Evolutionary conservation across 345 rosid genomes (phyloP).

Genomic region (Barbarea vulgaris): DNA sequence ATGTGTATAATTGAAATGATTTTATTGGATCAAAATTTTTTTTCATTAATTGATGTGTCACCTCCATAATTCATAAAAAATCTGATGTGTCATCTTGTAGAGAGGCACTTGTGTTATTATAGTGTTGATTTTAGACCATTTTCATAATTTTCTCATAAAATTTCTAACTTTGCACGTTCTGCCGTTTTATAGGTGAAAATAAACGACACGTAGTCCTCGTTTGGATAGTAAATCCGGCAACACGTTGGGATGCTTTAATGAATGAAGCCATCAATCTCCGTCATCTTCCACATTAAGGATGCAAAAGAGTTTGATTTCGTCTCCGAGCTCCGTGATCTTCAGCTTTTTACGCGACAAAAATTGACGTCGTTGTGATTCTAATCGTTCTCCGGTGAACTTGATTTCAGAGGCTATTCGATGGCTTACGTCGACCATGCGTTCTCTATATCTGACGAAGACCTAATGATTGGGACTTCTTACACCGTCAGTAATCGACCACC

Average conservation of each 20-base stretch:
- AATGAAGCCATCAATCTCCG: background rate
- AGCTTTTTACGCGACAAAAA: conserved; percentile 13
- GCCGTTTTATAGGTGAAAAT: background rate
- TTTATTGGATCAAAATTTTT: too few relatives aligned
- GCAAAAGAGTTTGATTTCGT: conserved; percentile 30
- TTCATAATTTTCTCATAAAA: background rate
- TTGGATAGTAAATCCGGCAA: conserved; percentile 7
- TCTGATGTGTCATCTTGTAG: too few relatives aligned
- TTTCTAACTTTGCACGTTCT: background rate
- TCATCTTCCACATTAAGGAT: conserved; percentile 27
- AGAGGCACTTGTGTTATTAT: too few relatives aligned
- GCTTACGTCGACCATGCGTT: conserved; percentile 98
- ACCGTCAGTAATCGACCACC: conserved; percentile 80
- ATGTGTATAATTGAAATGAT: too few relatives aligned
- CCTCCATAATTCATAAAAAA: too few relatives aligned
- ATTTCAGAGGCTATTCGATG: conserved; percentile 47
- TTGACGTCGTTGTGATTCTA: background rate
- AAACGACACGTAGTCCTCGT: conserved; percentile 23
- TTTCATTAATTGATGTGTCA: too few relatives aligned
- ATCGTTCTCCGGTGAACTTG: conserved; percentile 25
- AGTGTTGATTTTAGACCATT: too few relatives aligned
- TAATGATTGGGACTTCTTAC: conserved; percentile 76
- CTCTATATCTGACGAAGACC: conserved; percentile 94
- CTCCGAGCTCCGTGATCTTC: conserved; percentile 29
- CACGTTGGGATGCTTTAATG: background rate